phyloP scores from a whole-genome alignment of 2,329 filamentous ascomycete species.

The Fusarium sp. region DNA sequence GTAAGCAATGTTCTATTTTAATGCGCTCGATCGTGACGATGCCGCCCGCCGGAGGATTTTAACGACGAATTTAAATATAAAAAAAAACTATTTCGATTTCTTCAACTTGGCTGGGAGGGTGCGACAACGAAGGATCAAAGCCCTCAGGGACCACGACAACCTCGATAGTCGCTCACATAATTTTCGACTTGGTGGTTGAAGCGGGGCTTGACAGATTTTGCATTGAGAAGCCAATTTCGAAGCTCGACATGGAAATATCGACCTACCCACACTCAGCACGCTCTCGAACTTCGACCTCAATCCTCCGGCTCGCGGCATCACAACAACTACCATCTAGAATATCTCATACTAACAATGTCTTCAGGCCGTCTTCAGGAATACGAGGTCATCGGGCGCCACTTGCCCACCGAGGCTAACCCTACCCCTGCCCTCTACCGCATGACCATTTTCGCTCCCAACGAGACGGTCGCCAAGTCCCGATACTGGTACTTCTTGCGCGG shows the following conservation, averaged over 20 bases:
- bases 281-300: conserved; percentile 20
- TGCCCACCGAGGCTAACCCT: conserved; percentile 97
- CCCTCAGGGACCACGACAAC: conserved; percentile 3
- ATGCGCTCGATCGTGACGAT: conserved; percentile 42
- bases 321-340: conserved; percentile 10
- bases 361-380: conserved; percentile 99
- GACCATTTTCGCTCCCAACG: conserved; percentile 99
- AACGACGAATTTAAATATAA: conserved; percentile 34
- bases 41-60: conserved; percentile 43
- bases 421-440: conserved; percentile 99
- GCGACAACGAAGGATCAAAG: conserved; percentile 15
- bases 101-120: conserved; percentile 13
- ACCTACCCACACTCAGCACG: conserved; percentile 5
- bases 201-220: conserved; percentile 3
- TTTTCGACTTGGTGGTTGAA: background rate
- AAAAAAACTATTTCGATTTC: conserved; percentile 41
- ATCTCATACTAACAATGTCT: conserved; percentile 51
- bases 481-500: conserved; percentile 99
- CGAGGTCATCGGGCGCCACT: conserved; percentile 99
- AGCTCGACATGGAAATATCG: conserved; percentile 24
- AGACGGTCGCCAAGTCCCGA: conserved; percentile 98
- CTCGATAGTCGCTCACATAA: background rate
- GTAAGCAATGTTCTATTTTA: conserved; percentile 62
- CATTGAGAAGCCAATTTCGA: conserved; percentile 18
- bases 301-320: conserved; percentile 31